Evolutionary conservation across 1,284 basidiomycete genomes (phyloP), one percentile per base, ranked within the genome.

Genomic region (Ceratobasidium sp.): DNA sequence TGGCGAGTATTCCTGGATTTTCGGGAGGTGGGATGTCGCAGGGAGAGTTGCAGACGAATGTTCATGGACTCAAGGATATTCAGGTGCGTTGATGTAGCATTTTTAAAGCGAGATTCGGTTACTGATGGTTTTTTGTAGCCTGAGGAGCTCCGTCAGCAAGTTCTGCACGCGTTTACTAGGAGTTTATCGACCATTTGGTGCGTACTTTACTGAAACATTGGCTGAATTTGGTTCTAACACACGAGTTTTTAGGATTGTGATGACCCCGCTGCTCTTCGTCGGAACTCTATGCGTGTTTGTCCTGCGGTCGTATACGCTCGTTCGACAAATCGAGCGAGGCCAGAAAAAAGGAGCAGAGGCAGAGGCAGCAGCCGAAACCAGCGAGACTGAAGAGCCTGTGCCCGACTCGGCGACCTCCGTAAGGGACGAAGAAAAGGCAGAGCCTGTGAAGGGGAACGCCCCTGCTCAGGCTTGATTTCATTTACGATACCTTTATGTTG

Each of bases 161-260:
- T 82, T 30, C 77, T 80, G 28, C 74, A 78, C 47, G 81, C 79
- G 4, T 82, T 81, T 73, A 76, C 78, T 6, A 73, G 80, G 18
- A 75, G 79, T 9, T 73, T 83, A 21, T 74, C 74, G n/a, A 76
- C 78, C 2, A 76, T 81, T 30, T 83, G 81, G 81, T 70, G 18
- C 8, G 67, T 41, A 44, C 9, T 28, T 16, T 9, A 16, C 28
- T n/a, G 28, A 14, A 23, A 26, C n/a, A 28, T 4, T 59, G 30
- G 16, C 32, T 70, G n/a, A n/a, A 8, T 8, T 32, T 5, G 11
- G 6, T 32, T 35, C 55, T 58, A 21, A 70, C 18, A 30, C n/a
- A 26, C 28, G 16, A 11, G 9, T 41, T 38, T 32, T 9, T 32
- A 70, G 67, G 67, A 70, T 70, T 43, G 67, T 70, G n/a, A 70